A percentile compares a stretch with the other conserved stretches of the same genome.
phyloP scores from a whole-genome alignment of 2,329 filamentous ascomycete genomes.

The Aspergillus ochraceoroseus region DNA sequence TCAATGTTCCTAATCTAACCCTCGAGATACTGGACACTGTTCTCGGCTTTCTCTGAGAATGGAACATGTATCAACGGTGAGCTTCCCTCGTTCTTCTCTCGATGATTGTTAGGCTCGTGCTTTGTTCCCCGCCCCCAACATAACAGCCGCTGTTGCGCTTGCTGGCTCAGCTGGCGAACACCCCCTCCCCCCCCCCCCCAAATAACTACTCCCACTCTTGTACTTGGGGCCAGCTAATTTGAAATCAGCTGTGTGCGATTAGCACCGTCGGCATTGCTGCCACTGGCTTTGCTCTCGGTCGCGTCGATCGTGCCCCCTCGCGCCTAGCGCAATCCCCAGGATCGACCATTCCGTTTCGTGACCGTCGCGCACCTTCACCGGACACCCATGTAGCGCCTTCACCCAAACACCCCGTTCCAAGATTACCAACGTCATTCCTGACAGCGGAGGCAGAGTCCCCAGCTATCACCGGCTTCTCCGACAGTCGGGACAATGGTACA shows the following conservation, averaged over 20 bases:
- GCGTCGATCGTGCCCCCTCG: constrained; percentile 41
- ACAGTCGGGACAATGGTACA: constrained; percentile 16
- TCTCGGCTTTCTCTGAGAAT: constrained; percentile 32
- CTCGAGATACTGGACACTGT: constrained; percentile 32
- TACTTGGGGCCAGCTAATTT: constrained; percentile 1
- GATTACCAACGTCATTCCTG: constrained; percentile 19
- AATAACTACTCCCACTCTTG: not conserved
- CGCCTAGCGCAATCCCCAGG: constrained; percentile 29
- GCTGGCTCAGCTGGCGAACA: not conserved
- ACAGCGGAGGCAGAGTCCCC: constrained; percentile 18
- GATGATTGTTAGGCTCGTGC: constrained; percentile 2
- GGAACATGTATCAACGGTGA: constrained; percentile 43
- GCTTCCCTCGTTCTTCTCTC: constrained; percentile 11
- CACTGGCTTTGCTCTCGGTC: constrained; percentile 55
- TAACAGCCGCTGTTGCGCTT: not conserved
- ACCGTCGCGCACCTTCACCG: constrained; percentile 18
- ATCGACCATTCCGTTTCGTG: constrained; percentile 24
- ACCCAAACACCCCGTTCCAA: constrained; percentile 16
- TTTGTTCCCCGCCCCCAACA: constrained; percentile 1
- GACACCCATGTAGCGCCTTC: constrained; percentile 15
- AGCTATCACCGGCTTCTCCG: constrained; percentile 7
- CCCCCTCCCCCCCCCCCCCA: too few relatives aligned
- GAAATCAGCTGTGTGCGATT: constrained; percentile 55
- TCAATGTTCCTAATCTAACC: constrained; percentile 32
- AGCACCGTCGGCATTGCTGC: constrained; percentile 59